phyloP scores from a whole-genome alignment of 306 rosid species.

The Coriaria nepalensis region DNA sequence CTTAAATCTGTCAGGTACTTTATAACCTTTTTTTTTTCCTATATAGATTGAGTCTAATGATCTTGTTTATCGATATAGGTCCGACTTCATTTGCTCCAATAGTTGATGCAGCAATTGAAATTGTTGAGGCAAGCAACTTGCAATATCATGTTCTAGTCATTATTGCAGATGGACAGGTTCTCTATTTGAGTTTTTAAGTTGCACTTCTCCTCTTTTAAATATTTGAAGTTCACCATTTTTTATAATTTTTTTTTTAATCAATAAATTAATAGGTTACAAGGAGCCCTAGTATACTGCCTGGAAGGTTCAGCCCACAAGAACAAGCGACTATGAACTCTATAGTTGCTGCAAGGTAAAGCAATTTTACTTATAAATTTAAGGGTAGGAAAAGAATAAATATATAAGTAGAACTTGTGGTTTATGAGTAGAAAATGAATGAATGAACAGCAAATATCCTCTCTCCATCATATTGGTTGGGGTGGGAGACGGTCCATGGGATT shows the following conservation, averaged over 20 bases:
- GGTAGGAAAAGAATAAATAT: no score
- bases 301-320: conserved; percentile 70
- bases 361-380: conserved; percentile 7
- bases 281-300: conserved; percentile 49
- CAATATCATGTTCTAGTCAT: conserved; percentile 98
- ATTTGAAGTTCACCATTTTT: conserved; percentile 5
- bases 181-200: no score
- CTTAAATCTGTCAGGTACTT: conserved; percentile 65
- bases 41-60: background rate
- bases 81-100: conserved; percentile 93
- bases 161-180: conserved; percentile 97
- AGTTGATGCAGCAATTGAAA: conserved; percentile 71
- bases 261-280: conserved; percentile 58
- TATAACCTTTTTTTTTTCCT: conserved; percentile 2
- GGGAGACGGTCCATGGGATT: conserved; percentile 99
- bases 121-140: conserved; percentile 59
- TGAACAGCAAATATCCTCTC: conserved; percentile 63
- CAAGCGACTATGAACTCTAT: conserved; percentile 62
- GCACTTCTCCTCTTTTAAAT: conserved; percentile 4
- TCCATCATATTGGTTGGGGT: conserved; percentile 92
- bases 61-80: conserved; percentile 33
- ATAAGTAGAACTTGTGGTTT: no score
- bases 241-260: conserved; percentile 3
- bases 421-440: no score
- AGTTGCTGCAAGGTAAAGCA: conserved; percentile 71